phyloP scores from a whole-genome alignment of 306 rosid species.

The Dryas drummondii region DNA sequence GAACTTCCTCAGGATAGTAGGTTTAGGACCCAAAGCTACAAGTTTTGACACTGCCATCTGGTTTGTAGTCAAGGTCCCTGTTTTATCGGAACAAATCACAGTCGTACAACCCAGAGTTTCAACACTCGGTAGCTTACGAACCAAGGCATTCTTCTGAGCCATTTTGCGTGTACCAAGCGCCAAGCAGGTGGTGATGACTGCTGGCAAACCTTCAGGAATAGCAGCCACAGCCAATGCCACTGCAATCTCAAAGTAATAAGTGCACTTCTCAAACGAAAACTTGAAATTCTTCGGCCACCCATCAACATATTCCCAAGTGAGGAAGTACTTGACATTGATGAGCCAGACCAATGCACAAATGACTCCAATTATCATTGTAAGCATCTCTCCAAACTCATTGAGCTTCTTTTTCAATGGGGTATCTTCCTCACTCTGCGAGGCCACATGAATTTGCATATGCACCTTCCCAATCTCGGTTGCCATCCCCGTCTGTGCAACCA shows the following conservation, averaged over 20 bases:
- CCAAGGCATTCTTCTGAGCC: conserved; percentile 65
- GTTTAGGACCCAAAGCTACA: conserved; percentile 57
- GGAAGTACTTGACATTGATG: conserved; percentile 51
- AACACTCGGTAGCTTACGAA: conserved; percentile 66
- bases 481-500: conserved; percentile 75
- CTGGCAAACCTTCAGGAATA: conserved; percentile 56
- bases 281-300: conserved; percentile 49
- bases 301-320: conserved; percentile 44
- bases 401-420: conserved; percentile 76
- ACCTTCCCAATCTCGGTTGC: conserved; percentile 73
- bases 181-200: conserved; percentile 52
- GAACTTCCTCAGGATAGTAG: conserved; percentile 43
- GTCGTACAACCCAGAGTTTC: conserved; percentile 57
- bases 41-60: conserved; percentile 78
- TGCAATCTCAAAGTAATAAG: conserved; percentile 52
- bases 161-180: conserved; percentile 55
- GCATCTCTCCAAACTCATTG: conserved; percentile 50
- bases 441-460: conserved; percentile 71
- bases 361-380: conserved; percentile 46
- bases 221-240: conserved; percentile 64
- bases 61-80: conserved; percentile 59
- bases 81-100: conserved; percentile 52
- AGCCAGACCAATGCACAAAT: conserved; percentile 51
- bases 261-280: conserved; percentile 53
- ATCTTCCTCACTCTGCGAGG: conserved; percentile 62